Conservation (phyloP, 305 asterid species). For the Rubia peregrina region DNA sequence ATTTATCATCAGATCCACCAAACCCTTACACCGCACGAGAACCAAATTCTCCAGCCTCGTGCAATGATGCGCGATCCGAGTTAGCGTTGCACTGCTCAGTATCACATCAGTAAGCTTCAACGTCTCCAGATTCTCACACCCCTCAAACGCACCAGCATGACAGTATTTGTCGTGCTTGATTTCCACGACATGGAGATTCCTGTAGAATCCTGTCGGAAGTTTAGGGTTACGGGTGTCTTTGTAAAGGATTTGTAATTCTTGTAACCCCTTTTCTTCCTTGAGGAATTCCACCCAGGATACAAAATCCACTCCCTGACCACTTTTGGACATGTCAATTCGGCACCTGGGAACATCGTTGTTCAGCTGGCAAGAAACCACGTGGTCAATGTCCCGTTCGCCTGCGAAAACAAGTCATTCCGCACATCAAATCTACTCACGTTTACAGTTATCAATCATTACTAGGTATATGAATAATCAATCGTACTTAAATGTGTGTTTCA, state of each 20-base stretch:
- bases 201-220: not conserved
- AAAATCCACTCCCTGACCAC: not conserved
- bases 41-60: not conserved
- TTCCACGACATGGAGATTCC: conserved; percentile 1
- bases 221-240: not conserved
- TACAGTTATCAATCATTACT: not conserved
- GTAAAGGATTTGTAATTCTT: not conserved
- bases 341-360: not conserved
- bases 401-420: not conserved
- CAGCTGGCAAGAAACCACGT: not conserved
- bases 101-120: not conserved
- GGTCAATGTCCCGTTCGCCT: not conserved
- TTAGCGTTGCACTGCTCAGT: not conserved
- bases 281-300: not conserved
- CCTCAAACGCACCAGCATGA: not conserved
- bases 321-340: not conserved
- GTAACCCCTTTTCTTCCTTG: not conserved
- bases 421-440: not conserved
- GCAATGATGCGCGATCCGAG: not conserved
- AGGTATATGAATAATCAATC: no score
- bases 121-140: conserved; percentile 5
- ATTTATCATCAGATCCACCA: not conserved
- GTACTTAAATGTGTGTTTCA: no score
- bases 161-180: not conserved
- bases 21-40: not conserved